phyloP scores from a whole-genome alignment of 345 rosid genomes.

The Dimocarpus longan region DNA sequence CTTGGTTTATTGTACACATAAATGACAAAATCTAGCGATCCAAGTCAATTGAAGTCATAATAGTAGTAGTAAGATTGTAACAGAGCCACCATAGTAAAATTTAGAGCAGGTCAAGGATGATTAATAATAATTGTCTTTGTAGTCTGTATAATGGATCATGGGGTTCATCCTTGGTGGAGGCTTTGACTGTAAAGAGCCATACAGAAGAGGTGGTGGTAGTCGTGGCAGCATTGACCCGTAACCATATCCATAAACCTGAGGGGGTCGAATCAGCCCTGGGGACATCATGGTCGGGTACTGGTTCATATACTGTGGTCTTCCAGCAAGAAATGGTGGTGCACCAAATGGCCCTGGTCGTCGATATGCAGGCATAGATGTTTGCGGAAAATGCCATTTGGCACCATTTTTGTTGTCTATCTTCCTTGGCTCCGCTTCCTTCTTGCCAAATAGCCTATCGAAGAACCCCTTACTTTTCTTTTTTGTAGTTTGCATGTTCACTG shows the following conservation, averaged over 20 bases:
- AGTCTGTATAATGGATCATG: slow-evolving; percentile 15
- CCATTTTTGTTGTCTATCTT: background rate
- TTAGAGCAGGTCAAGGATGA: slow-evolving; percentile 7
- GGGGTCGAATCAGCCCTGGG: background rate
- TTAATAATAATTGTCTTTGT: background rate
- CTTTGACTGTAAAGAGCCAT: slow-evolving; percentile 1
- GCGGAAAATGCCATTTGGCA: slow-evolving; percentile 16
- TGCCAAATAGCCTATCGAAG: slow-evolving; percentile 1
- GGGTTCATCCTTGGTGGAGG: slow-evolving; percentile 12
- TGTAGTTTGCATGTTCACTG: background rate
- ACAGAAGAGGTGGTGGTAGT: background rate
- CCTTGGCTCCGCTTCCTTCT: background rate
- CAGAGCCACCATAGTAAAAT: background rate
- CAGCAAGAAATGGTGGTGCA: background rate
- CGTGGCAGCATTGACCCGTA: background rate
- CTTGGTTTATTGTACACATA: too few relatives aligned
- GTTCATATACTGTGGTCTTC: background rate
- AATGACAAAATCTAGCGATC: background rate
- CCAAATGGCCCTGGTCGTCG: background rate
- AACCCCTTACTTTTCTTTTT: background rate
- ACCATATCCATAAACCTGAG: background rate
- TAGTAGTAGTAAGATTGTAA: too few relatives aligned
- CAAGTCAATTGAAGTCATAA: background rate
- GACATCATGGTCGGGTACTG: background rate
- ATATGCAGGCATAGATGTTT: background rate